A percentile compares a stretch with the other conserved stretches of the same genome.
Conservation (phyloP, 306 rosid species). For the Castanospermum australe region DNA sequence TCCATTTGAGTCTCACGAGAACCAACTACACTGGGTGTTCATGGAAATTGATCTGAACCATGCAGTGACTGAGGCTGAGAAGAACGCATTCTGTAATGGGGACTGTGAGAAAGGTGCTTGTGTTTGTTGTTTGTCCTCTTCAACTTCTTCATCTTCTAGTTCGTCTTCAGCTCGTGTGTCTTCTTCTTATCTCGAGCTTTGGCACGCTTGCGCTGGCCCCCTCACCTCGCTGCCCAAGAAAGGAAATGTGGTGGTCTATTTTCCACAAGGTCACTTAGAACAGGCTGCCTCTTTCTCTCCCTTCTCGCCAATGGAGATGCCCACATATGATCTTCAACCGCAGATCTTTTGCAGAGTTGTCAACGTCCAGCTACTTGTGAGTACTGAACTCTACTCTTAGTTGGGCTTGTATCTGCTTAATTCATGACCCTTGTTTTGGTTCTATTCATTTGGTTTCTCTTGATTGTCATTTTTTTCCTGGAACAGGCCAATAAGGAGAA, state of each 20-base stretch:
- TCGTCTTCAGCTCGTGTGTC: constrained; percentile 56
- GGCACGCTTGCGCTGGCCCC: constrained; percentile 99
- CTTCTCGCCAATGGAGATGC: constrained; percentile 66
- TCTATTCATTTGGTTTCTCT: constrained; percentile 11
- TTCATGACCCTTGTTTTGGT: constrained; percentile 9
- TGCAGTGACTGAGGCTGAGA: constrained; percentile 72
- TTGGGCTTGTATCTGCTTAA: constrained; percentile 15
- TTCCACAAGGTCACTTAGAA: constrained; percentile 93
- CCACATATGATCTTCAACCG: constrained; percentile 74
- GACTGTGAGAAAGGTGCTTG: constrained; percentile 61
- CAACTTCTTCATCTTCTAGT: constrained; percentile 70
- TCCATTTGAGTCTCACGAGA: constrained; percentile 36
- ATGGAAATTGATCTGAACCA: constrained; percentile 99
- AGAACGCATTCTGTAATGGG: constrained; percentile 61
- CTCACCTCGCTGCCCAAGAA: constrained; percentile 83
- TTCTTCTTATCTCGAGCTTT: constrained; percentile 85
- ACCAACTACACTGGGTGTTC: constrained; percentile 47
- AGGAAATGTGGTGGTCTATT: constrained; percentile 89
- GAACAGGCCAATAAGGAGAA: constrained; percentile 92
- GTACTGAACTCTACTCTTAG: constrained; percentile 27
- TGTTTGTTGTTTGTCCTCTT: constrained; percentile 62
- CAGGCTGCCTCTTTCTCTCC: constrained; percentile 72
- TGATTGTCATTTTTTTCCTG: constrained; percentile 1
- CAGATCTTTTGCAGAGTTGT: constrained; percentile 90
- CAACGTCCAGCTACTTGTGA: constrained; percentile 82